A percentile compares a stretch with the other conserved stretches of the same genome.
These are phyloP conservation scores for Suillus lakei DNA, from an alignment of 768 basidiomycete genomes.

Conservation along the genomic window DNA sequence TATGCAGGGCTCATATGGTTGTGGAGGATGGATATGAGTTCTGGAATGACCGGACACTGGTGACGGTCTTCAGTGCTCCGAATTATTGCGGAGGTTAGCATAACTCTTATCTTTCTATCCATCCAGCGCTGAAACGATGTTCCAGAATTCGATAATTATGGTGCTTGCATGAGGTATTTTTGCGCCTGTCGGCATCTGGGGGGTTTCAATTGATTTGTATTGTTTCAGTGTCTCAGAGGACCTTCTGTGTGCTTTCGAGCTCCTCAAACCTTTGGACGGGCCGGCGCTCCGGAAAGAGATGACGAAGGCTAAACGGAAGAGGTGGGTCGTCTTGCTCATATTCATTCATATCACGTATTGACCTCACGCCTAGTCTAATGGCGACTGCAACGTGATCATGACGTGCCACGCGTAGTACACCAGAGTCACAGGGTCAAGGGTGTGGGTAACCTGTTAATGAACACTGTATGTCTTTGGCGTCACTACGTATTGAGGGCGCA, in stretches of 20 bases:
- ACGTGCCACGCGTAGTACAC: not conserved
- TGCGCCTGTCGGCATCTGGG: slow-evolving; percentile 1
- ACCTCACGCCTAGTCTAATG: slow-evolving; percentile 32
- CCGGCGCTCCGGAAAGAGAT: slow-evolving; percentile 96
- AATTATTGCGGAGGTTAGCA: slow-evolving; percentile 92
- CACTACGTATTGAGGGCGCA: not conserved
- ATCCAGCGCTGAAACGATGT: slow-evolving; percentile 21
- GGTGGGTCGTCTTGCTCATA: slow-evolving; percentile 46
- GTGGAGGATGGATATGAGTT: slow-evolving; percentile 99
- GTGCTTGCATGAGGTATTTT: slow-evolving; percentile 87
- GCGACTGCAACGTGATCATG: slow-evolving; percentile 35
- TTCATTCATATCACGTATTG: slow-evolving; percentile 9
- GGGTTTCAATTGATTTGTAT: slow-evolving; percentile 20
- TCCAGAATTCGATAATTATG: slow-evolving; percentile 93
- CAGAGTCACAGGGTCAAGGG: slow-evolving; percentile 9
- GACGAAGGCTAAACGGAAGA: slow-evolving; percentile 98
- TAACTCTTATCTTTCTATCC: slow-evolving; percentile 11
- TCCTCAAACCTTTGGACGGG: slow-evolving; percentile 94
- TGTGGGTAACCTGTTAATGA: not conserved
- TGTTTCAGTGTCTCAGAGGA: slow-evolving; percentile 88
- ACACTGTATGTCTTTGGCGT: slow-evolving; percentile 1
- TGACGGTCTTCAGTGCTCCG: slow-evolving; percentile 98
- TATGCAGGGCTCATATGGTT: slow-evolving; percentile 99
- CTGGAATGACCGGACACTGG: slow-evolving; percentile 98
- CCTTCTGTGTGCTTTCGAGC: slow-evolving; percentile 94